A percentile compares a stretch with the other conserved stretches of the same genome.
Evolutionary conservation across 2,329 filamentous ascomycete species (phyloP).

Genomic region (Scorias spongiosa): DNA sequence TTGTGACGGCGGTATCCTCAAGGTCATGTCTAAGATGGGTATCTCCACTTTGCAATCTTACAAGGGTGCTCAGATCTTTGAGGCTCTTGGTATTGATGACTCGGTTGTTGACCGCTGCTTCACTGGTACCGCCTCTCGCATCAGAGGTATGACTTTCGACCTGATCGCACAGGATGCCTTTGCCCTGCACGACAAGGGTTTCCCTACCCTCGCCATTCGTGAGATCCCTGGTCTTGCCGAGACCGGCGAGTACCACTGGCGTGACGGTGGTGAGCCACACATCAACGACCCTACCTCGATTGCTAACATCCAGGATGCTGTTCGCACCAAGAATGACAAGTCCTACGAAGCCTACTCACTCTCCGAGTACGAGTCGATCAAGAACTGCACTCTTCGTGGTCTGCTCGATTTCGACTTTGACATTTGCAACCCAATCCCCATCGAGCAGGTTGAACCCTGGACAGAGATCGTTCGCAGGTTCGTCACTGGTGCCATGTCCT

Average conservation of each 20-base stretch:
- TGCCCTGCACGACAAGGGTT: conserved; percentile 87
- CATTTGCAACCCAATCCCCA: conserved; percentile 66
- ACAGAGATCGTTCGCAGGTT: conserved; percentile 94
- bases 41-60: conserved; percentile 93
- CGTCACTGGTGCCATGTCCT: conserved; percentile 96
- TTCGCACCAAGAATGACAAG: conserved; percentile 94
- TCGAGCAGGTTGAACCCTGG: conserved; percentile 96
- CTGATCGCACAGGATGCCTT: conserved; percentile 88
- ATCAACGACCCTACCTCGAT: conserved; percentile 91
- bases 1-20: conserved; percentile 87
- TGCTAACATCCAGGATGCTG: conserved; percentile 92
- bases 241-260: conserved; percentile 96
- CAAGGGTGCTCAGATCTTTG: conserved; percentile 96
- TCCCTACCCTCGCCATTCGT: conserved; percentile 63
- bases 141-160: conserved; percentile 87
- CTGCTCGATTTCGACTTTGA: conserved; percentile 95
- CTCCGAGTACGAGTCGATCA: conserved; percentile 90
- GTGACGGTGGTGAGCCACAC: conserved; percentile 87
- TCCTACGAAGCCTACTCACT: conserved; percentile 94
- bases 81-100: conserved; percentile 86
- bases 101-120: conserved; percentile 88
- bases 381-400: conserved; percentile 85
- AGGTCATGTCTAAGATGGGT: conserved; percentile 99
- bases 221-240: conserved; percentile 69
- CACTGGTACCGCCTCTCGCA: conserved; percentile 82